Base-by-base conservation (phyloP, 768 basidiomycete species). In the Boletus tomentosulus region DNA sequence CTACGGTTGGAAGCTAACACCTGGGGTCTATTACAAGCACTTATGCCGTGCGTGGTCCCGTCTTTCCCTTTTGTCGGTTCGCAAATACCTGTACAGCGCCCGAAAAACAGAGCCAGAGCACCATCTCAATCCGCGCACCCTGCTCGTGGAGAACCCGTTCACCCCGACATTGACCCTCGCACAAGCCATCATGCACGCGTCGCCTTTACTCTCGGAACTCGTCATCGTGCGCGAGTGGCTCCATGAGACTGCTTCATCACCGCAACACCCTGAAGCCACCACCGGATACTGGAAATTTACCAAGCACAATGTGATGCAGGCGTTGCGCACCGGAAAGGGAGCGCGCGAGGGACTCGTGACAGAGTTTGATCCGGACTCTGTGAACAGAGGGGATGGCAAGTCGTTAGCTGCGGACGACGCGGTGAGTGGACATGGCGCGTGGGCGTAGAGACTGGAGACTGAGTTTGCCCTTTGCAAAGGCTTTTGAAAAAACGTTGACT, bases 171-270 rank as follows among this genome's bases (percentile, higher is more conserved):
- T 83, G 5, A 84, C 84, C 0, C 78, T 94, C 27, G 87, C 87
- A 0, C 85, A 90, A 64, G 79, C 83, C 3, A 81, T 90, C 48
- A 79, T 94, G 76, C 71, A 79, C 46, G 71, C 81, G 3, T 89
- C 85, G 0, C 82, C 81, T 0, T 75, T 86, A 2, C 82, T 92
- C 34, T 71, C 80, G 1, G 91, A 92, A 56, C 87, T 92, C 51
- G 76, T 89, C 44, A 83, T 88, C 42, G 84, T 92, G 8, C 82
- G 88, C n/a, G 89, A 92, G 67, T 94, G 92, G 92, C 76, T 92
- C 1, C 88, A 92, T 57, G 87, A 90, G 39, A 86, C 81, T 0
- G 87, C 89, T 0, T 80, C 83, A 0, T 53, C 75, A n/a, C 79
- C 81, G 0, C 69, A 74, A 30, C 75, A 78, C 41, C 85, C 86